A percentile compares a stretch with the other conserved stretches of the same genome.
Evolutionary conservation across 768 basidiomycete species (phyloP).

Genomic region (Xerocomellus intermedius): DNA sequence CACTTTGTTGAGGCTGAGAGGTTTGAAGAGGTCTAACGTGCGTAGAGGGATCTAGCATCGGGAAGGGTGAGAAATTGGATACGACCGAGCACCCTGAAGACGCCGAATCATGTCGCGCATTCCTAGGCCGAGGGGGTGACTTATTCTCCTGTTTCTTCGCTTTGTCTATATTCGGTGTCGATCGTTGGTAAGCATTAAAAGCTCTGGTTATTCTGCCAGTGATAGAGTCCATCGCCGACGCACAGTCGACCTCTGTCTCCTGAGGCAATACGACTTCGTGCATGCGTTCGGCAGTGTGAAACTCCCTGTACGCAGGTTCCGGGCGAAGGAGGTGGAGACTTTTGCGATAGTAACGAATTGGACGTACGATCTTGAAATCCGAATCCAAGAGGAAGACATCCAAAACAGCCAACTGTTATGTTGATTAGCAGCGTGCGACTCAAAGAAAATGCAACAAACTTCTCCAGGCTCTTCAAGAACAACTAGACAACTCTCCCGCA

Average conservation of each 20-base stretch:
- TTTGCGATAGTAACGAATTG: conserved; percentile 84
- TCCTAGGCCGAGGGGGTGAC: neutral
- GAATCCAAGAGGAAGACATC: conserved; percentile 92
- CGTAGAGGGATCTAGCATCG: conserved; percentile 83
- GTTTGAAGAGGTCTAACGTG: conserved; percentile 54
- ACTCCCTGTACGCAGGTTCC: conserved; percentile 28
- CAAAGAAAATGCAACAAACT: conserved; percentile 40
- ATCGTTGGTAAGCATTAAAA: conserved; percentile 37
- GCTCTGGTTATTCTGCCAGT: conserved; percentile 44
- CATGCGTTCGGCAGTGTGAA: conserved; percentile 16
- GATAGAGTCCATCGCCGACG: conserved; percentile 49
- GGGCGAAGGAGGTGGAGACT: conserved; percentile 68
- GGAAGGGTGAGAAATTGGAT: conserved; percentile 42
- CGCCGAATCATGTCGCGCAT: conserved; percentile 14
- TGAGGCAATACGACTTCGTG: conserved; percentile 18
- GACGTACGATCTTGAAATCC: conserved; percentile 88
- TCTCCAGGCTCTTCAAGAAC: conserved; percentile 84
- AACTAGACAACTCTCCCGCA: conserved; percentile 90
- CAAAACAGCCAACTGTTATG: conserved; percentile 69
- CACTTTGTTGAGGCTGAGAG: conserved; percentile 14
- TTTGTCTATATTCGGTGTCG: conserved; percentile 9
- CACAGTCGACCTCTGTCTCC: conserved; percentile 34
- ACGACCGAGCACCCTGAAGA: conserved; percentile 38
- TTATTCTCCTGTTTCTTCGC: conserved; percentile 6
- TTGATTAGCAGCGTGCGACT: neutral